Base-by-base conservation (phyloP, 176 grass and related monocot genomes). In the Cocos nucifera region DNA sequence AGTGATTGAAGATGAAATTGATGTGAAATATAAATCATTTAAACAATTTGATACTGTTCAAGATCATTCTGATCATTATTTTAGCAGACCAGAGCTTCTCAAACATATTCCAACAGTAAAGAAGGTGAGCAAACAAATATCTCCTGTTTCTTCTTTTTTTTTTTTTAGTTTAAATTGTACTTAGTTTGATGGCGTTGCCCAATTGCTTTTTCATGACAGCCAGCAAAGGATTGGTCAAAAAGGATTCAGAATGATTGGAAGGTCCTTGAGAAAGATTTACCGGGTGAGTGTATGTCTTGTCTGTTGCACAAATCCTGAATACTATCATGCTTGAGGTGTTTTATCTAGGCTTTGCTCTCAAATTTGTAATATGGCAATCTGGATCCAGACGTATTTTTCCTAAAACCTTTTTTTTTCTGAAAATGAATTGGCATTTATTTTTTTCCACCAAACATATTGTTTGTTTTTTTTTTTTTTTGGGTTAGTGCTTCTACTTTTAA, bases 231-330 rank as follows among this genome's bases (percentile, higher is more conserved):
- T 51, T 89, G 85, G 85, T 56, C 44, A 53, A 89, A 80, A 48
- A 54, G 73, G 72, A 55, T 89, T 67, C 85, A 84, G 61, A 76
- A 77, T 63, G 85, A 89, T 69, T 89, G 85, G 85, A 84, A 74
- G 63, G 69, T 89, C 74, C 69, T 89, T 55, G 80, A 89, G 61
- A 89, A 83, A 80, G 71, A 80, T 80, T 57, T 89, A 59, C 85
- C 85, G 51, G 80, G 80, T 89, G 29, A 66, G 65, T 77, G 19
- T 22, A 23, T 71, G 17, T 62, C 30, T 17, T n/a, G 20, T 39
- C 4, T 68, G 18, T 59, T 16, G 10, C 4, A 67, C 24, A 6
- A 66, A 26, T 7, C 3, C 14, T 9, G 26, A 17, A 51, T 53
- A 0, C 26, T 21, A 7, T 26, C 19, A 55, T 6, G 2, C 21